These are phyloP conservation scores for Blastocystis sp. DNA, from an alignment of 352 stramenopile species.

Conservation along the genomic window DNA sequence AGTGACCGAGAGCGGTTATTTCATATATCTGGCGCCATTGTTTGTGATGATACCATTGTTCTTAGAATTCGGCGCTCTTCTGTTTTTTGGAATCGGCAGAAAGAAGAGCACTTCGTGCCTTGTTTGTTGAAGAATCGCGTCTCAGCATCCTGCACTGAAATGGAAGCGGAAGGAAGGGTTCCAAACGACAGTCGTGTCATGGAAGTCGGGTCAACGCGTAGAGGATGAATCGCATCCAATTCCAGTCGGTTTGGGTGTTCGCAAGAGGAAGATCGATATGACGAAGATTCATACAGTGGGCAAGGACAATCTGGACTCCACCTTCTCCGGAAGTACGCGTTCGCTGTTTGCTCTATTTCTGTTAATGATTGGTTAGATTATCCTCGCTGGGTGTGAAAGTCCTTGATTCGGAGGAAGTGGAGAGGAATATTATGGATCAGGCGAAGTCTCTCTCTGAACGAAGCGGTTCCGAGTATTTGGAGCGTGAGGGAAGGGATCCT, in stretches of 20 bases:
- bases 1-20: no score
- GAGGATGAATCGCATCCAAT: not conserved
- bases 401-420: slow-evolving; percentile 62
- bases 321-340: slow-evolving; percentile 35
- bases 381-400: slow-evolving; percentile 57
- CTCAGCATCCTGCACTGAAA: not conserved
- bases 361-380: slow-evolving; percentile 4
- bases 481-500: not conserved
- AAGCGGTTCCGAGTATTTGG: not conserved
- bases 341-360: not conserved
- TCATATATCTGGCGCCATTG: no score
- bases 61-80: not conserved
- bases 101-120: not conserved
- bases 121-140: not conserved
- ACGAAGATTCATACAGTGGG: slow-evolving; percentile 35
- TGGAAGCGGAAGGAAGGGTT: not conserved
- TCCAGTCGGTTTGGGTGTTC: slow-evolving; percentile 2
- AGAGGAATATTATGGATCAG: slow-evolving; percentile 55
- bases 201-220: not conserved
- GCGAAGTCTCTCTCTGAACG: slow-evolving; percentile 10
- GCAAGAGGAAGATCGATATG: slow-evolving; percentile 64
- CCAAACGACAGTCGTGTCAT: not conserved
- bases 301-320: slow-evolving; percentile 55
- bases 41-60: no score
- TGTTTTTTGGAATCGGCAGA: not conserved